Percentiles rank a stretch among this genome's conserved stretches.
Conservation (phyloP, 306 rosid species). For the Bauhinia variegata region DNA sequence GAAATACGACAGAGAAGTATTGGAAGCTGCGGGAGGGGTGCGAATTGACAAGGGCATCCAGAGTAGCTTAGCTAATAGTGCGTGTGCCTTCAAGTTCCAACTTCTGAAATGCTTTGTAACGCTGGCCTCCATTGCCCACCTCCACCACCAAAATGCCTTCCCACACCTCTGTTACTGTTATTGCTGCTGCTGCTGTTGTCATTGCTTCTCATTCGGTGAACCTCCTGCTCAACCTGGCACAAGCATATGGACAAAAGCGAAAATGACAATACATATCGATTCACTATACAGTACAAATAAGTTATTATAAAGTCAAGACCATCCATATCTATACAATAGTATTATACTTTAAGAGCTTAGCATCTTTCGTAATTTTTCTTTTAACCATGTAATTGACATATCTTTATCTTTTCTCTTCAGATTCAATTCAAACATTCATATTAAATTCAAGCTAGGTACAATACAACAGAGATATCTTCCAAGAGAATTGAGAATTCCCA, state of each 20-base stretch:
- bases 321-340: constrained; percentile 2
- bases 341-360: constrained; percentile 1
- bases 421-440: background rate
- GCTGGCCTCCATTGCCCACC: constrained; percentile 91
- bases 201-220: constrained; percentile 44
- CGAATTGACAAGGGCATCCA: background rate
- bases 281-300: constrained; percentile 44
- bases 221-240: constrained; percentile 57
- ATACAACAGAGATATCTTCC: too few relatives aligned
- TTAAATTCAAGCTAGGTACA: too few relatives aligned
- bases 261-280: constrained; percentile 38
- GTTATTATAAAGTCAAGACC: background rate
- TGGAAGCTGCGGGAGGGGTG: constrained; percentile 31
- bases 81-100: constrained; percentile 64
- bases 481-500: too few relatives aligned
- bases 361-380: background rate
- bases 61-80: constrained; percentile 12
- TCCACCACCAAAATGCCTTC: constrained; percentile 60
- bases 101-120: constrained; percentile 88
- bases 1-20: constrained; percentile 15
- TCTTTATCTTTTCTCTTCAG: background rate
- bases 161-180: constrained; percentile 46
- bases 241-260: constrained; percentile 29
- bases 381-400: background rate
- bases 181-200: constrained; percentile 40